phyloP scores from a whole-genome alignment of 495 filamentous ascomycete genomes.

The Bathelium albidoporum region DNA sequence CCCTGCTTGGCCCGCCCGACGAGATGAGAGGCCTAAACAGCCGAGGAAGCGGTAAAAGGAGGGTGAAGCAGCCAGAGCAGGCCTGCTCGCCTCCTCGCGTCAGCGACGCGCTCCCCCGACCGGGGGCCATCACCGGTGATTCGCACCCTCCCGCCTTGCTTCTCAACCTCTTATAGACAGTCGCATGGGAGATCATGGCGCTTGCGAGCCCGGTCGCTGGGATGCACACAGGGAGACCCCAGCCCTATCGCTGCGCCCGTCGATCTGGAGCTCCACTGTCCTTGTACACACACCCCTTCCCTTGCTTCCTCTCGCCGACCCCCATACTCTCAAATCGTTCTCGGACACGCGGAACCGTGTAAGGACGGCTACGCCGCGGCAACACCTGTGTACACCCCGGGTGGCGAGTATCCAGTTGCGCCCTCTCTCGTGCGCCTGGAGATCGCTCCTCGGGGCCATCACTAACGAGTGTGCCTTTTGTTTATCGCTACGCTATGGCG shows the following conservation, averaged over 20 bases:
- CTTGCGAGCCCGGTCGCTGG: not conserved
- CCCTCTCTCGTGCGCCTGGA: not conserved
- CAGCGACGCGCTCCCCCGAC: not conserved
- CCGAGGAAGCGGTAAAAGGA: constrained; percentile 4
- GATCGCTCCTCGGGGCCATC: no score
- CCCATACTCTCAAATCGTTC: not conserved
- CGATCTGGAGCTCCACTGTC: not conserved
- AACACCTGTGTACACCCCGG: not conserved
- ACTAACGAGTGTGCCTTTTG: no score
- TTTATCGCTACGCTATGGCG: constrained; percentile 4
- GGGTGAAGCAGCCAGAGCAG: not conserved
- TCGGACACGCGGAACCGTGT: constrained; percentile 1
- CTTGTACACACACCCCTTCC: not conserved
- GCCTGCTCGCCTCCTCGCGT: not conserved
- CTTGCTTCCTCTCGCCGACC: not conserved
- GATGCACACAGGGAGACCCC: not conserved
- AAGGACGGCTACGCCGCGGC: not conserved
- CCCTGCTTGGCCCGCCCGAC: not conserved
- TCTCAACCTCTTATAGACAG: not conserved
- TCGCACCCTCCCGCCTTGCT: not conserved
- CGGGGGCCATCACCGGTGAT: not conserved
- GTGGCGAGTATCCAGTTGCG: not conserved
- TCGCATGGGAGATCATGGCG: constrained; percentile 2
- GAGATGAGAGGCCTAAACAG: constrained; percentile 1
- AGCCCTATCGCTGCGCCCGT: not conserved